Evolutionary conservation across 1,284 basidiomycete species (phyloP).

Genomic region (Peniophora sp.): DNA sequence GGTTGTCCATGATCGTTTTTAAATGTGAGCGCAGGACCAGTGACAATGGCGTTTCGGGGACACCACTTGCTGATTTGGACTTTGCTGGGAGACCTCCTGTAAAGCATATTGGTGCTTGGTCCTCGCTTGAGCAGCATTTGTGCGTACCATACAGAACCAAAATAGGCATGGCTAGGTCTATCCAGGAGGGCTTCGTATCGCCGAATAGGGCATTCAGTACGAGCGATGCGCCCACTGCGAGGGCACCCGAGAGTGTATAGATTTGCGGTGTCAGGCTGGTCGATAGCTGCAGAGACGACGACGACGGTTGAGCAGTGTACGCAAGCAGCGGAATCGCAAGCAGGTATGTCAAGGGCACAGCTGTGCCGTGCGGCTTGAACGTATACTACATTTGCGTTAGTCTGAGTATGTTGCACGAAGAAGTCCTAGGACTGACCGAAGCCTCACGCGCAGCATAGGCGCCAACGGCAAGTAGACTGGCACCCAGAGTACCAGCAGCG

Average conservation of each 20-base stretch:
- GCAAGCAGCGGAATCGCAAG: slow-evolving; percentile 51
- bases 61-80: slow-evolving; percentile 32
- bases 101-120: slow-evolving; percentile 3
- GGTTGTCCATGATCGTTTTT: slow-evolving; percentile 84
- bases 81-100: slow-evolving; percentile 51
- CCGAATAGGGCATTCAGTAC: background rate
- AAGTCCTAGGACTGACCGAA: slow-evolving; percentile 35
- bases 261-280: slow-evolving; percentile 29
- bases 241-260: slow-evolving; percentile 47
- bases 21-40: slow-evolving; percentile 68
- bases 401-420: slow-evolving; percentile 3
- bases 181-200: slow-evolving; percentile 30
- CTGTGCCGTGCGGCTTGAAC: slow-evolving; percentile 23
- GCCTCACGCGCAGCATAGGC: slow-evolving; percentile 53
- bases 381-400: background rate
- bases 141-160: slow-evolving; percentile 54
- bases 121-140: slow-evolving; percentile 1
- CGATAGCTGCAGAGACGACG: slow-evolving; percentile 20
- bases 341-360: slow-evolving; percentile 39
- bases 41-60: slow-evolving; percentile 46
- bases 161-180: slow-evolving; percentile 40
- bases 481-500: slow-evolving; percentile 51
- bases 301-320: slow-evolving; percentile 39
- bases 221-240: slow-evolving; percentile 33
- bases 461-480: slow-evolving; percentile 51